Base-by-base conservation (phyloP, 2,329 filamentous ascomycete species). In the Penicillium sp. region DNA sequence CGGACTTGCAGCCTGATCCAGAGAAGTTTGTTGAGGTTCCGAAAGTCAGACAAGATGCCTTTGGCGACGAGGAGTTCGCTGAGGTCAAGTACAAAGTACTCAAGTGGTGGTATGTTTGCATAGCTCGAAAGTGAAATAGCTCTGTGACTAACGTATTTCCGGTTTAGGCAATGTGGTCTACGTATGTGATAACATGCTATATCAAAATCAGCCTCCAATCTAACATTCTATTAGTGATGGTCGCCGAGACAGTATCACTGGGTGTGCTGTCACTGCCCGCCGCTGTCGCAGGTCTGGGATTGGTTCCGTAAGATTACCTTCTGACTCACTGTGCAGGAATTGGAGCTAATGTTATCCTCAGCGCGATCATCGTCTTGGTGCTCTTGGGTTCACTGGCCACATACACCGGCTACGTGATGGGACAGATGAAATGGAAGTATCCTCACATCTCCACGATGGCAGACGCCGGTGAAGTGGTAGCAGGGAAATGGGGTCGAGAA, bases 381-480 rank as follows among this genome's bases (percentile, higher is more conserved):
- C 61, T 69, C 19, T 65, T 83, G 10, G 79, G 80, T 22, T 45
- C 77, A 24, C 61, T 82, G 8, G 73, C 80, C 2, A 78, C 75
- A n/a, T 83, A 82, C 60, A 81, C 79, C 2, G 79, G 80, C 40
- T 81, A 76, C 57, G 73, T 82, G 5, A 75, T 83, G 42, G 80
- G 77, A 17, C 75, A 80, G 58, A 80, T 82, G 68, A 80, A 79
- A 57, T 64, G 75, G 47, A 67, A 63, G 38, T 75, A 77, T 59
- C 82, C 83, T 2, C 69, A 80, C 13, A 75, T 86, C 43, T 75
- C 78, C 37, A 82, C 80, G 59, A 85, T 87, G 63, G 81, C 82
- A 21, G 84, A 88, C 59, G 83, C 81, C 13, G 83, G 82, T 2
- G 71, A 76, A 39, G 71, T 87, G 42, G 71, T 87, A 43, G 73